Evolutionary conservation across 2,329 filamentous ascomycete species (phyloP), one percentile per base, ranked within the genome.

Genomic region (Pseudogymnoascus sp.): DNA sequence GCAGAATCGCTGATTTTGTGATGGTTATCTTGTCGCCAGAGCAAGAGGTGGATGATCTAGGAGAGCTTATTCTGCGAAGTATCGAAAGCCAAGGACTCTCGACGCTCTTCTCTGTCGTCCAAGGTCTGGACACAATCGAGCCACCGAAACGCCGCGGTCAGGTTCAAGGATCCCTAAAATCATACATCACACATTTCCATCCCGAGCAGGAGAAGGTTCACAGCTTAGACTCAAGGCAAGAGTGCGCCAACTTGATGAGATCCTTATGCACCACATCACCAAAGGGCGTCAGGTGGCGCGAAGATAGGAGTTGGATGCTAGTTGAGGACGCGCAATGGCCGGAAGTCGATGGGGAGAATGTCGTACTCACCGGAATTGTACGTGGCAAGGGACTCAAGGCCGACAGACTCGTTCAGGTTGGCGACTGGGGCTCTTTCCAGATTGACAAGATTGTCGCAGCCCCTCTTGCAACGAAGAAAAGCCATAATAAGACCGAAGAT

Each of bases 51-150:
- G 93, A 97, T 70, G 83, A 87, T 60, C 78, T 92, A 41, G 93
- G 93, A 67, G 92, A 98, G 76, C 78, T 91, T 69, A 88, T 98
- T 64, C 80, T 99, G 66, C 86, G 91, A 70, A 89, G 89, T 59
- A 88, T 98, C 33, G 93, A 97, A 78, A 90, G 91, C 70, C 95
- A 99, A 77, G 95, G 95, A 71, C 86, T 99, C 68, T 96, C 93
- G 0, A 98, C 92, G 22, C 84, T 96, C n/a, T 85, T 96, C 71
- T 91, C 91, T 0, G 84, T 91, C 11, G 91, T 96, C 0, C 89
- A 96, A 71, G 87, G 87, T 4, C 78, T 98, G 11, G 88, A 93
- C 63, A 84, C 83, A 64, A 79, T 96, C 40, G 89, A 96, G 68
- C 87, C 91, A 0, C 81, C 86, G 7, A 97, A 97, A 76, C 88